These are phyloP conservation scores for Cladosporium velox DNA, from an alignment of 2,329 filamentous ascomycete species.

Conservation along the genomic window DNA sequence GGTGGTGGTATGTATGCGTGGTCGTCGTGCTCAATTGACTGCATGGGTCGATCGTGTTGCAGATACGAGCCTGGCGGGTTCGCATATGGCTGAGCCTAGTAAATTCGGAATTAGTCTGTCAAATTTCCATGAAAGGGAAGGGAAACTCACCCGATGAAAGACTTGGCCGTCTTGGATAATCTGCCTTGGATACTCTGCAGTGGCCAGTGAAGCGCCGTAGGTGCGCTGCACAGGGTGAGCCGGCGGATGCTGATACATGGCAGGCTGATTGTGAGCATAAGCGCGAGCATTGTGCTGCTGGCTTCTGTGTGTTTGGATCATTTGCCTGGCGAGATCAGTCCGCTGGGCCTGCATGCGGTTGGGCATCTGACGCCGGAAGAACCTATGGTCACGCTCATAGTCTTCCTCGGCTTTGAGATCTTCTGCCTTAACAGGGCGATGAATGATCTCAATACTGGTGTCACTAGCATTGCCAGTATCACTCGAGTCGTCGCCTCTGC, in stretches of 20 bases:
- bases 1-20: conserved; percentile 1
- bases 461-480: conserved; percentile 32
- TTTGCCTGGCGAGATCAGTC: conserved; percentile 24
- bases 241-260: not conserved
- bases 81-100: conserved; percentile 10
- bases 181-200: not conserved
- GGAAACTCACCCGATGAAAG: not conserved
- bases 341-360: conserved; percentile 11
- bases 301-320: conserved; percentile 23
- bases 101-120: not conserved
- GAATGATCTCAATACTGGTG: conserved; percentile 34
- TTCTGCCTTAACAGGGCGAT: conserved; percentile 29
- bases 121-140: too few relatives aligned
- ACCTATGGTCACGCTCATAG: conserved; percentile 28
- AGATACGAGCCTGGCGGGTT: conserved; percentile 8
- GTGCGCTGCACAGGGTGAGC: not conserved
- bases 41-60: conserved; percentile 26
- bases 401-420: conserved; percentile 35
- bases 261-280: not conserved
- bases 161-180: not conserved
- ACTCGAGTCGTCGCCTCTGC: conserved; percentile 28
- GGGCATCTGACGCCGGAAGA: conserved; percentile 10
- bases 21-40: conserved; percentile 30
- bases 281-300: conserved; percentile 7
- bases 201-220: not conserved